Conservation (phyloP, 306 rosid genomes). For the Inga laurina region DNA sequence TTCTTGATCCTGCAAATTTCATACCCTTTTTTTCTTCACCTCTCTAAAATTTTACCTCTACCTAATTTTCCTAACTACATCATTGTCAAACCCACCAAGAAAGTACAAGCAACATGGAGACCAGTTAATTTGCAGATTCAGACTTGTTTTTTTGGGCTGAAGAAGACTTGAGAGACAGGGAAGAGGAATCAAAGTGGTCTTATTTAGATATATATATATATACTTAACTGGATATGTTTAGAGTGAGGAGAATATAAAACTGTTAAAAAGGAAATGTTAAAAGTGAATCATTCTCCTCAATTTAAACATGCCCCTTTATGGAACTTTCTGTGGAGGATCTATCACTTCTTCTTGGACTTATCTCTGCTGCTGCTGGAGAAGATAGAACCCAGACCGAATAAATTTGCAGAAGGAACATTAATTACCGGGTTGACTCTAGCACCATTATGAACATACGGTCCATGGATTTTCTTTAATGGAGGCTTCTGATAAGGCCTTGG, state of each 20-base stretch:
- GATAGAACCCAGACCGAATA: constrained; percentile 77
- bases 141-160: background rate
- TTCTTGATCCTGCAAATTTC: constrained; percentile 34
- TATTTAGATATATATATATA: background rate
- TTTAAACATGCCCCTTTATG: background rate
- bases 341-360: constrained; percentile 67
- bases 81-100: background rate
- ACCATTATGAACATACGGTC: constrained; percentile 47
- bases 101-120: constrained; percentile 28
- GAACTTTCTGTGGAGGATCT: background rate
- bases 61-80: constrained; percentile 38
- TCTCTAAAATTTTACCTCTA: constrained; percentile 23
- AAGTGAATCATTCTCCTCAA: background rate
- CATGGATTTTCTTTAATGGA: constrained; percentile 68
- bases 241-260: background rate
- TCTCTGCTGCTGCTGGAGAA: constrained; percentile 65
- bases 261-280: background rate
- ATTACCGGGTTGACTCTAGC: constrained; percentile 62
- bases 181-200: background rate
- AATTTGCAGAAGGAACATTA: constrained; percentile 66
- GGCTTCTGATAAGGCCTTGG: constrained; percentile 66
- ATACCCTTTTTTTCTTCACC: constrained; percentile 31
- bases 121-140: constrained; percentile 38
- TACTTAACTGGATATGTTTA: background rate
- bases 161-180: background rate